A percentile compares a stretch with the other conserved stretches of the same genome.
These are phyloP conservation scores for Vigna angularis DNA, from an alignment of 306 rosid genomes.

Conservation along the genomic window DNA sequence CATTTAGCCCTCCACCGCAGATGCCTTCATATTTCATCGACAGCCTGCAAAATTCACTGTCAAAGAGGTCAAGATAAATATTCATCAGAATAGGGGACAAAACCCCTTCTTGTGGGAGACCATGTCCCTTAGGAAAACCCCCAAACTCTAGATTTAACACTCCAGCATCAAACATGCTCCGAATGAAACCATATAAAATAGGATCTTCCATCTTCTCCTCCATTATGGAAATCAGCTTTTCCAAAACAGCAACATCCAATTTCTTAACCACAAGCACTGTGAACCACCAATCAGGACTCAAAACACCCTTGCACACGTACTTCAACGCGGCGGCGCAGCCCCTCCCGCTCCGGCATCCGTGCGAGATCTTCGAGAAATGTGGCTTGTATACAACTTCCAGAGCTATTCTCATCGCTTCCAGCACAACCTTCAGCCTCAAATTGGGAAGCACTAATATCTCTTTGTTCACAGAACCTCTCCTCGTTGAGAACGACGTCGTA, in stretches of 20 bases:
- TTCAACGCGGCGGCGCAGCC: slow-evolving; percentile 73
- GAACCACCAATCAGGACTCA: slow-evolving; percentile 85
- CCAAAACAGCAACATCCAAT: slow-evolving; percentile 62
- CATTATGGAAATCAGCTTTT: slow-evolving; percentile 63
- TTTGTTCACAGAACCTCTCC: slow-evolving; percentile 51
- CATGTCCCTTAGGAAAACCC: slow-evolving; percentile 87
- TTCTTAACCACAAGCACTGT: slow-evolving; percentile 64
- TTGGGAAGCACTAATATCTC: slow-evolving; percentile 79
- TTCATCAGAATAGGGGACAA: slow-evolving; percentile 86
- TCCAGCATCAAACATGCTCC: slow-evolving; percentile 69
- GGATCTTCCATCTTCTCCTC: slow-evolving; percentile 83
- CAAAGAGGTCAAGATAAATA: slow-evolving; percentile 84
- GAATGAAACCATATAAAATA: slow-evolving; percentile 54
- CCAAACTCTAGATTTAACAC: slow-evolving; percentile 90
- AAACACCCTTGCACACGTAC: slow-evolving; percentile 71
- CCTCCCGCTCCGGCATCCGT: slow-evolving; percentile 89
- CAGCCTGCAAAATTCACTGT: slow-evolving; percentile 79
- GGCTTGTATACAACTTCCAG: slow-evolving; percentile 86
- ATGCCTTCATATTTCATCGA: slow-evolving; percentile 88
- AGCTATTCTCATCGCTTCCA: slow-evolving; percentile 82
- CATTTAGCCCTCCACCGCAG: slow-evolving; percentile 28
- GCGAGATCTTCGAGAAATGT: slow-evolving; percentile 81
- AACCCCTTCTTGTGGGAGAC: slow-evolving; percentile 94
- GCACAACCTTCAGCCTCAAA: slow-evolving; percentile 72
- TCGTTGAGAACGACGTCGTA: slow-evolving; percentile 66